Base-by-base conservation (phyloP, 2,329 filamentous ascomycete species). In the Clonostachys rhizophaga region DNA sequence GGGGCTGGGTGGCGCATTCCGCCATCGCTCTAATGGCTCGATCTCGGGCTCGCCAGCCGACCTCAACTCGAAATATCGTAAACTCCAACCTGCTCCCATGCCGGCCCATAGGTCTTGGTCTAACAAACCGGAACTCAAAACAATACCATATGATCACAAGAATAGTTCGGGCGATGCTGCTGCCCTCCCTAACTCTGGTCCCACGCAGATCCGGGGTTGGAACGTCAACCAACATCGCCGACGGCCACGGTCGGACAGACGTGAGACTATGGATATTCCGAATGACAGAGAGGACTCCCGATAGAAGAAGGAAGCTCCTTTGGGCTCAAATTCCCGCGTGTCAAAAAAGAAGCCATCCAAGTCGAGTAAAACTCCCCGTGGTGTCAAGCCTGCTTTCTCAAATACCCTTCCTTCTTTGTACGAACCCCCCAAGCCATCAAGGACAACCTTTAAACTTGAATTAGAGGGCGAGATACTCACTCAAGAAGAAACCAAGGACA, bases 141-240 rank as follows among this genome's bases (percentile, higher is more conserved):
- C 79, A 5, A 77, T 81, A 5, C 75, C 74, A 36, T 83, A 82
- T 52, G 74, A 77, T 17, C 80, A 81, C 57, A 82, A 81, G 56
- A 78, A 83, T 54, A 80, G 79, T 40, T 17, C 40, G 13, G 47
- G 47, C 11, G 67, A 69, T 5, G 72, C 71, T 16, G 78, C 81
- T 44, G 75, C 78, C 13, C 70, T 80, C 33, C 79, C 79, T 9
- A 72, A 71, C 43, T 75, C 73, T 14, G 79, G 77, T 0, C 79
- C 79, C 1, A 79, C 76, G 12, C 70, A 72, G 40, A 81, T 83
- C 34, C 63, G 79, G 30, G 79, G 78, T 2, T 83, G 79, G 79
- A 78, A 76, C 42, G 66, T 71, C 10, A 70, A 70, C 47, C 65
- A 65, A 50, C 61, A 63, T 47, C 61, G 66, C 40, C 68, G 69